These are phyloP conservation scores for Leptographium wingfieldii DNA, from an alignment of 2,329 filamentous ascomycete genomes.

Conservation along the genomic window DNA sequence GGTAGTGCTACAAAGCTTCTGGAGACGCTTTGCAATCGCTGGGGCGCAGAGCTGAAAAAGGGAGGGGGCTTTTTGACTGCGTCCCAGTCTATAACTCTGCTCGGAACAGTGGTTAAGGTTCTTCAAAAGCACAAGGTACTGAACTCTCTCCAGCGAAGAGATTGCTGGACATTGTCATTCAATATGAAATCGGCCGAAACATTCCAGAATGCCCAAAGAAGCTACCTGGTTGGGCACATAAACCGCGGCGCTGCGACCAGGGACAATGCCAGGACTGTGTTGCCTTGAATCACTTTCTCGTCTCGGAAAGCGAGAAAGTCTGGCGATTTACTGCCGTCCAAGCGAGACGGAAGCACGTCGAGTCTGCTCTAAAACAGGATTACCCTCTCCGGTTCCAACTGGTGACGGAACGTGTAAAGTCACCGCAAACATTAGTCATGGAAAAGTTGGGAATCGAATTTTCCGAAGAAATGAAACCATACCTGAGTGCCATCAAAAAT, in stretches of 20 bases:
- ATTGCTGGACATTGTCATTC: background rate
- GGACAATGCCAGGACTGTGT: background rate
- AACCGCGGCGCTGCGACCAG: background rate
- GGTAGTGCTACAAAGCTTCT: background rate
- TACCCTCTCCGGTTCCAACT: background rate
- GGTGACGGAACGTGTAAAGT: background rate
- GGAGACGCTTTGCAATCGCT: background rate
- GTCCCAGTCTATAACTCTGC: background rate
- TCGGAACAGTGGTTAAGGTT: background rate
- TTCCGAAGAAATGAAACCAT: background rate
- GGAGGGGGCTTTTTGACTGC: background rate
- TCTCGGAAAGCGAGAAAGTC: background rate
- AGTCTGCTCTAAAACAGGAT: background rate
- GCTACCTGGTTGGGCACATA: background rate
- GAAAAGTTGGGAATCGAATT: background rate
- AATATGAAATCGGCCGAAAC: background rate
- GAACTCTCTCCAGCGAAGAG: background rate
- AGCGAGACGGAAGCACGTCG: background rate
- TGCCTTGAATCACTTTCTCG: background rate
- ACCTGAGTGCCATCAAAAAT: background rate
- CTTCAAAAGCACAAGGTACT: background rate
- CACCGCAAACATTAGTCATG: background rate
- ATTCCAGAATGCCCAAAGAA: background rate
- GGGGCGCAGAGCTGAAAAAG: background rate
- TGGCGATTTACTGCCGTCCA: background rate